A percentile compares a stretch with the other conserved stretches of the same genome.
These are phyloP conservation scores for Chenopodium suecicum DNA, from an alignment of 148 eudicot genomes.

Conservation along the genomic window DNA sequence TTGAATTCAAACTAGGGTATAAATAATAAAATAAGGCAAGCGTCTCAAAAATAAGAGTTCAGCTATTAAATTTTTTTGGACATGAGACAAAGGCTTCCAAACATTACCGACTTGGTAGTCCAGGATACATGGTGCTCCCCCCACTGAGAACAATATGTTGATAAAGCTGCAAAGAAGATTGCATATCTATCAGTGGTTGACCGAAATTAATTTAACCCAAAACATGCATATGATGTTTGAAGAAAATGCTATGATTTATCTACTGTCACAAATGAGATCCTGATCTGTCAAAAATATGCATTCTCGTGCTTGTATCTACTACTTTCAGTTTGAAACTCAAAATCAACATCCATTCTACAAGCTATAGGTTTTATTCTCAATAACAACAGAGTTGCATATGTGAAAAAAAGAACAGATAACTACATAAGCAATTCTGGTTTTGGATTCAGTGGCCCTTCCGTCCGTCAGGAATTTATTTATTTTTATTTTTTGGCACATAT, in stretches of 20 bases:
- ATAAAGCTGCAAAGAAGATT: conserved; percentile 74
- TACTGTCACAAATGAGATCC: background rate
- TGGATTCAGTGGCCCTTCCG: background rate
- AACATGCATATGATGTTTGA: background rate
- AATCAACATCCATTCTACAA: background rate
- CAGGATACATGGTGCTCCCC: conserved; percentile 99
- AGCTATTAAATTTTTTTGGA: background rate
- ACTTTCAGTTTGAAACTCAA: background rate
- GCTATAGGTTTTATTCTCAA: background rate
- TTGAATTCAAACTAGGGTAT: background rate
- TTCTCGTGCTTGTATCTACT: too few relatives aligned
- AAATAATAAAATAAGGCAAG: background rate
- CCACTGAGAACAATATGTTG: conserved; percentile 97
- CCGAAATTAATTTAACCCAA: background rate
- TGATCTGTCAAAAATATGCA: too few relatives aligned
- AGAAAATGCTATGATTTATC: background rate
- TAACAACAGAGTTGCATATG: background rate
- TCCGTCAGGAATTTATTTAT: too few relatives aligned
- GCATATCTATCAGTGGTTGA: conserved; percentile 19
- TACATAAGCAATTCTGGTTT: background rate
- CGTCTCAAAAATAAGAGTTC: background rate
- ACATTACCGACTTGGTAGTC: conserved; percentile 93
- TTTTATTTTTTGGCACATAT: background rate
- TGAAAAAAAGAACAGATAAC: background rate
- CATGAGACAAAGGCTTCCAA: background rate